Evolutionary conservation across 345 rosid species (phyloP).

Genomic region (Cochlearia excelsa): DNA sequence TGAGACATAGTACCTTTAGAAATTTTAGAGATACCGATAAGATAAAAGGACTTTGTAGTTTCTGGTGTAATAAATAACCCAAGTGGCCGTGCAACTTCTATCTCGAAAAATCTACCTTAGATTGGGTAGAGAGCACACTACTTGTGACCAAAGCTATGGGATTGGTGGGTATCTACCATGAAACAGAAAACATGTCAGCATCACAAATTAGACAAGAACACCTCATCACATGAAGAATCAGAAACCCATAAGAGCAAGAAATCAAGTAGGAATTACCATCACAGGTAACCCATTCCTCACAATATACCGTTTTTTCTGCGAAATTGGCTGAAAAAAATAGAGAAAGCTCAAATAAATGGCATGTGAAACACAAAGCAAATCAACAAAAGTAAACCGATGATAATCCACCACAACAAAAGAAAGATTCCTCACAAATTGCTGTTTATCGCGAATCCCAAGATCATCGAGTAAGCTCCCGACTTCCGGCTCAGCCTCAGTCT

Average conservation of each 20-base stretch:
- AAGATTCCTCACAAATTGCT: slow-evolving; percentile 64
- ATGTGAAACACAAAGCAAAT: neutral
- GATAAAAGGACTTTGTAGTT: slow-evolving; percentile 2
- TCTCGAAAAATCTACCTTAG: slow-evolving; percentile 62
- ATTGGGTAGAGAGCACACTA: slow-evolving; percentile 65
- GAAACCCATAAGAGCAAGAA: slow-evolving; percentile 18
- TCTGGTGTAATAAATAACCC: slow-evolving; percentile 14
- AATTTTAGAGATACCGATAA: slow-evolving; percentile 5
- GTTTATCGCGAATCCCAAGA: slow-evolving; percentile 77
- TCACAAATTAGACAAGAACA: slow-evolving; percentile 16
- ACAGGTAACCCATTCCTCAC: slow-evolving; percentile 74
- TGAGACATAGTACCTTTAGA: slow-evolving; percentile 9
- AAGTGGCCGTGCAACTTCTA: neutral
- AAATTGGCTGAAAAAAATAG: slow-evolving; percentile 60
- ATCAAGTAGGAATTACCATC: slow-evolving; percentile 50
- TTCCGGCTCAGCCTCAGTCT: slow-evolving; percentile 85
- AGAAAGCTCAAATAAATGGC: slow-evolving; percentile 9
- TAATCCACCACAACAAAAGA: neutral
- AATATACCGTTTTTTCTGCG: slow-evolving; percentile 75
- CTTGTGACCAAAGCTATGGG: slow-evolving; percentile 64
- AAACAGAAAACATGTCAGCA: slow-evolving; percentile 12
- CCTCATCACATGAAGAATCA: slow-evolving; percentile 14
- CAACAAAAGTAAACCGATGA: neutral
- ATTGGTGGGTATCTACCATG: slow-evolving; percentile 70
- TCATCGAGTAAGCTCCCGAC: slow-evolving; percentile 66